These are phyloP conservation scores for Ceratocystis huliohia DNA, from an alignment of 2,329 filamentous ascomycete genomes.

Conservation along the genomic window DNA sequence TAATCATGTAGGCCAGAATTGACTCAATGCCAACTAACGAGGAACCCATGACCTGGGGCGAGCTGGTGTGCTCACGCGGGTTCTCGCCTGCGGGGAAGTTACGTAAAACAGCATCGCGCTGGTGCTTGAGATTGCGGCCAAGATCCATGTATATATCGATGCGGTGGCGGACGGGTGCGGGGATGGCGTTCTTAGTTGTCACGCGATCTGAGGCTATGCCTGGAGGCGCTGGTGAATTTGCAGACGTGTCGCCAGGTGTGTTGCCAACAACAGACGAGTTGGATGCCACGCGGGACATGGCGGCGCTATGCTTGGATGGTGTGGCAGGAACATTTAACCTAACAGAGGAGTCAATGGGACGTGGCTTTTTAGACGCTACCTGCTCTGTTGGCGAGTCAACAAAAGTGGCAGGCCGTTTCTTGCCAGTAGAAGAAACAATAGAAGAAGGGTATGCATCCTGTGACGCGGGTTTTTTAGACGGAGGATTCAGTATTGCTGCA, in stretches of 20 bases:
- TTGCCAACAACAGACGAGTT: conserved; percentile 16
- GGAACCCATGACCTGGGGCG: conserved; percentile 30
- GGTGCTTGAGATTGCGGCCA: conserved; percentile 42
- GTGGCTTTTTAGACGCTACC: conserved; percentile 20
- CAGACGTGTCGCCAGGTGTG: conserved; percentile 3
- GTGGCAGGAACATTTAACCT: conserved; percentile 18
- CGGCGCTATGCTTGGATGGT: conserved; percentile 10
- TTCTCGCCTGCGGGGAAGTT: conserved; percentile 24
- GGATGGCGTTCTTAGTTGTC: conserved; percentile 3
- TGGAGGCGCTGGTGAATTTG: conserved; percentile 11
- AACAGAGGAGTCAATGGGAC: conserved; percentile 12
- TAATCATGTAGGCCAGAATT: conserved; percentile 41
- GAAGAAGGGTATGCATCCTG: neutral
- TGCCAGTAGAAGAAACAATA: conserved; percentile 6
- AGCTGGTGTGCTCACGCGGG: neutral
- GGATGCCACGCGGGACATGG: conserved; percentile 17
- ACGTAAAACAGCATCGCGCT: conserved; percentile 35
- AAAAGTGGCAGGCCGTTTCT: conserved; percentile 17
- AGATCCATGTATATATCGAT: conserved; percentile 28
- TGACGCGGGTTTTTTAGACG: conserved; percentile 23
- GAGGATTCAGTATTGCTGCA: conserved; percentile 14
- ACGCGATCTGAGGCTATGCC: neutral
- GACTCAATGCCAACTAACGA: conserved; percentile 37
- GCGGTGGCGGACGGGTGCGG: conserved; percentile 21
- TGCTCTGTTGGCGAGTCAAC: conserved; percentile 17